Conservation (phyloP, 768 basidiomycete species). For the Chiua virens region DNA sequence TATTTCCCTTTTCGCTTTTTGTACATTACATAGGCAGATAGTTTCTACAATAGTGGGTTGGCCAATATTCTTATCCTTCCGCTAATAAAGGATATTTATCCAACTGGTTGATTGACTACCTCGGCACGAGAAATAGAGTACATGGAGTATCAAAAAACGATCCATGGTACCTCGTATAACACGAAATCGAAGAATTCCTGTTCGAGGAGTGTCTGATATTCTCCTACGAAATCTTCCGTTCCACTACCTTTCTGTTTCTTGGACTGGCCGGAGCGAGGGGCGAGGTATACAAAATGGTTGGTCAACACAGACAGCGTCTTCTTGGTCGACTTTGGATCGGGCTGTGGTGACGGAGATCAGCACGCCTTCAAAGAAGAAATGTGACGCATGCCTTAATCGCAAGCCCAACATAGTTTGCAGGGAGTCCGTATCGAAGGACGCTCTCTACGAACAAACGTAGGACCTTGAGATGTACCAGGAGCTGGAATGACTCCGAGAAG, state of each 20-base stretch:
- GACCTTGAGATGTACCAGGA: constrained; percentile 91
- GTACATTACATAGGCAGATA: constrained; percentile 45
- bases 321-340: constrained; percentile 82
- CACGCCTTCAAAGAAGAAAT: background rate
- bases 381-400: constrained; percentile 64
- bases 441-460: constrained; percentile 92
- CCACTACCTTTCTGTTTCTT: constrained; percentile 35
- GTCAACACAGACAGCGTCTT: constrained; percentile 75
- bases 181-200: constrained; percentile 97
- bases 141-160: constrained; percentile 50
- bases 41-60: constrained; percentile 54
- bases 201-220: constrained; percentile 91
- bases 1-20: constrained; percentile 26
- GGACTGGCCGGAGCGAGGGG: constrained; percentile 59
- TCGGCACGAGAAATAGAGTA: background rate
- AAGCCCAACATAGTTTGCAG: constrained; percentile 84
- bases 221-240: constrained; percentile 77
- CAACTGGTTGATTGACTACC: background rate
- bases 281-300: constrained; percentile 77
- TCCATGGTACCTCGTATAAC: constrained; percentile 90
- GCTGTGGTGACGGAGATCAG: constrained; percentile 44
- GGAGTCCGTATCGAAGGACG: constrained; percentile 92
- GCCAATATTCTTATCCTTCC: constrained; percentile 61
- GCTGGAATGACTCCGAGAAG: constrained; percentile 95
- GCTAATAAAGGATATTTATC: constrained; percentile 51